Percentiles rank a stretch among this genome's conserved stretches.
These are phyloP conservation scores for Botryotinia calthae DNA, from an alignment of 2,329 filamentous ascomycete genomes.

Conservation along the genomic window DNA sequence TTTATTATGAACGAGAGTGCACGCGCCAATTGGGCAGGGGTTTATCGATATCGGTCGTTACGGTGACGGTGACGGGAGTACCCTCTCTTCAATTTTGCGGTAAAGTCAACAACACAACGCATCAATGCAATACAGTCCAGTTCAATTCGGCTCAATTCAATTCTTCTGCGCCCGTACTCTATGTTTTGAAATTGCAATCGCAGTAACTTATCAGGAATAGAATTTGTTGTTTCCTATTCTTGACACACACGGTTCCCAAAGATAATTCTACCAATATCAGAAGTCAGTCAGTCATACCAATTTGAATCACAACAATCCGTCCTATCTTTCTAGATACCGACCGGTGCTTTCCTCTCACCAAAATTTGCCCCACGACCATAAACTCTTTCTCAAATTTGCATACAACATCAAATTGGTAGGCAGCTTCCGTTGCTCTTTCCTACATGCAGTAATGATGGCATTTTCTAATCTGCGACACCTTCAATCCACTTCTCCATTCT, in stretches of 20 bases:
- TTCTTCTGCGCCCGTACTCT: not conserved
- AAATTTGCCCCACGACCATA: constrained; percentile 19
- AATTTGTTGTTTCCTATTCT: not conserved
- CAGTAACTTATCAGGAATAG: not conserved
- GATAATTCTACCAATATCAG: not conserved
- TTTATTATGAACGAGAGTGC: constrained; percentile 4
- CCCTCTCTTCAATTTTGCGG: constrained; percentile 2
- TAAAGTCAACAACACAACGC: constrained; percentile 17
- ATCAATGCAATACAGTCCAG: not conserved
- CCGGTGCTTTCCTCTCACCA: not conserved
- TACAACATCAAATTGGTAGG: constrained; percentile 16
- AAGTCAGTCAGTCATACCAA: not conserved
- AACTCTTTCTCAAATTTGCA: constrained; percentile 14
- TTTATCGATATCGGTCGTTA: constrained; percentile 14
- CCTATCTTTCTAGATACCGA: not conserved
- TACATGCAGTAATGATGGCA: not conserved
- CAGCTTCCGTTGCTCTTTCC: constrained; percentile 12
- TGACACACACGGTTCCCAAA: not conserved
- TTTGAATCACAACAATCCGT: not conserved
- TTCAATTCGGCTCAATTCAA: not conserved
- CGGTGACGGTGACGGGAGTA: constrained; percentile 1
- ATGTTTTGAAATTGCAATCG: not conserved
- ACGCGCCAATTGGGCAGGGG: not conserved
- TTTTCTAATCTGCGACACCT: constrained; percentile 5
- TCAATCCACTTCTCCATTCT: constrained; percentile 24